Base-by-base conservation (phyloP, 2,329 filamentous ascomycete species). In the Simplicillium sp. region DNA sequence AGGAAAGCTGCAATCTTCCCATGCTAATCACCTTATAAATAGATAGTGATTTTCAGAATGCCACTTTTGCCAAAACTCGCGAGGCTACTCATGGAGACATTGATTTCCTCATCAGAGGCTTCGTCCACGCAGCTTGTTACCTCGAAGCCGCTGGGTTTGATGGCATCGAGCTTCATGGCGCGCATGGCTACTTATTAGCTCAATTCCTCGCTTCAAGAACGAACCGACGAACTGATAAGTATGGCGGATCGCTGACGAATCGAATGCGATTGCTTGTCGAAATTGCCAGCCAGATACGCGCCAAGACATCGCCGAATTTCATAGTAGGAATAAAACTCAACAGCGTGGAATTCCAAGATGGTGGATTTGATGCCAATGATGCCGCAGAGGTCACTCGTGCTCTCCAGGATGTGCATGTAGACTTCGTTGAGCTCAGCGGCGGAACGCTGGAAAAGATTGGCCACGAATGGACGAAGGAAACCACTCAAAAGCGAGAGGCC, bases 41-140 rank as follows among this genome's bases (percentile, higher is more conserved):
- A 4, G 14, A 12, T 37, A n/a, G 4, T 20, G 9, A 25, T 11
- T 28, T 25, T 20, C 18, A 37, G 29, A 37, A 37, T 25, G 36
- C 36, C 14, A 17, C 16, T 25, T 37, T 61, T 44, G 71, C 60
- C 3, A 70, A 71, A 52, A 75, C 75, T 0, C 67, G 67, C 32
- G 64, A 71, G 1, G 73, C 72, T 20, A 71, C 68, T 1, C 58
- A 70, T 17, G 62, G 66, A 12, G 76, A 81, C 37, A 76, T 84
- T 48, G 54, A 65, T 31, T 53, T 60, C 12, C 54, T 84, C n/a
- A 66, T 80, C n/a, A 66, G 75, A 16, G 68, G 69, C 3, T 84
- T 80, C 50, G 73, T 73, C 0, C 71, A 82, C 49, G 69, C 77
- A 0, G 77, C 77, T 0, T 72, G 77, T 50, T 83, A 72, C 47